A percentile compares a stretch with the other conserved stretches of the same genome.
phyloP scores from a whole-genome alignment of 225 moss, liverwort and hornwort genomes.

The Lunularia cruciata region DNA sequence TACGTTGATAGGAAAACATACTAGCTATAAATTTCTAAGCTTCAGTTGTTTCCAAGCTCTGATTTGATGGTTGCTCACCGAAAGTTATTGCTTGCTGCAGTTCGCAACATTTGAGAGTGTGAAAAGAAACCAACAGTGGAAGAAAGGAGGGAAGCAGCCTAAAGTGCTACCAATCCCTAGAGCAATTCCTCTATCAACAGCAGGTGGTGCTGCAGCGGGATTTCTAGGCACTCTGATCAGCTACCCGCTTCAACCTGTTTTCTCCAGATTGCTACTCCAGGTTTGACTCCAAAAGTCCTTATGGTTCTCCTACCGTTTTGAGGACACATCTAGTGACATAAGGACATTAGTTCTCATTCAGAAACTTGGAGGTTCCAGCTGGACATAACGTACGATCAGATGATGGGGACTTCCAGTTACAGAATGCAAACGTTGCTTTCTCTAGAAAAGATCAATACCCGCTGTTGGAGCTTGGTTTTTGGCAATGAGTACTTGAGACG shows the following conservation, averaged over 20 bases:
- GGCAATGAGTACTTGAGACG: too few species aligned
- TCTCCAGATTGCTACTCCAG: constrained; percentile 62
- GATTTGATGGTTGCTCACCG: too few species aligned
- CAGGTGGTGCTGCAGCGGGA: constrained; percentile 89
- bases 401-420: too few species aligned
- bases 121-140: constrained; percentile 63
- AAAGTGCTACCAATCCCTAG: constrained; percentile 77
- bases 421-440: too few species aligned
- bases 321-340: too few species aligned
- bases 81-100: constrained; percentile 43
- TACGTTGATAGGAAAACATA: constrained; percentile 13
- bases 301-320: too few species aligned
- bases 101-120: constrained; percentile 82
- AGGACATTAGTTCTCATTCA: too few species aligned
- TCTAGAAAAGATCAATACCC: too few species aligned
- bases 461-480: too few species aligned
- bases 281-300: constrained; percentile 51
- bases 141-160: constrained; percentile 41
- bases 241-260: constrained; percentile 65
- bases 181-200: constrained; percentile 62
- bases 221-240: constrained; percentile 63
- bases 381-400: too few species aligned
- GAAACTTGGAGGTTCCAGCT: too few species aligned
- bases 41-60: neutral
- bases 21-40: too few species aligned